These are phyloP conservation scores for Podaxis rugospora DNA, from an alignment of 768 basidiomycete genomes.

Conservation along the genomic window DNA sequence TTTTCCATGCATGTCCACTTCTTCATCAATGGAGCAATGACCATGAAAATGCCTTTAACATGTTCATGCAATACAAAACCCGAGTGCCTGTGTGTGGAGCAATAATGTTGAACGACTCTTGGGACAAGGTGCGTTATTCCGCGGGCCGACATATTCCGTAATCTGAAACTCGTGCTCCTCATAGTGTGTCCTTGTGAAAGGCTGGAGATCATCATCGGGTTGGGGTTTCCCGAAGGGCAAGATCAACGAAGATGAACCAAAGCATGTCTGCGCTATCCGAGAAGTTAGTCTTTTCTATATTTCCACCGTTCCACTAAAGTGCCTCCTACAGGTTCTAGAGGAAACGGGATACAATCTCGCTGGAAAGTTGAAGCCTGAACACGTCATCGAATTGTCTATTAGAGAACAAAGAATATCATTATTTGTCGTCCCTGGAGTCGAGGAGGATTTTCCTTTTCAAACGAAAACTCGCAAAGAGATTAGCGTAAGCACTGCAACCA, in stretches of 20 bases:
- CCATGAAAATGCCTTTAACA: slow-evolving; percentile 81
- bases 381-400: slow-evolving; percentile 82
- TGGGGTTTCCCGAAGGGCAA: slow-evolving; percentile 99
- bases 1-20: slow-evolving; percentile 83
- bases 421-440: slow-evolving; percentile 84
- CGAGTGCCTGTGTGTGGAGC: slow-evolving; percentile 97
- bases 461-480: slow-evolving; percentile 98
- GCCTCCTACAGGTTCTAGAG: slow-evolving; percentile 73
- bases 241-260: slow-evolving; percentile 91
- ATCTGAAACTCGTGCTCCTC: neutral
- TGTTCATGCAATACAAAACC: slow-evolving; percentile 95
- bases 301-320: slow-evolving; percentile 10
- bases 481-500: slow-evolving; percentile 54
- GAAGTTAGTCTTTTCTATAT: slow-evolving; percentile 56
- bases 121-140: slow-evolving; percentile 73
- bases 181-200: slow-evolving; percentile 96
- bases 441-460: slow-evolving; percentile 85
- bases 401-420: slow-evolving; percentile 89
- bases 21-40: slow-evolving; percentile 80
- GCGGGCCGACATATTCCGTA: neutral
- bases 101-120: slow-evolving; percentile 87
- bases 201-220: slow-evolving; percentile 93
- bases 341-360: slow-evolving; percentile 93
- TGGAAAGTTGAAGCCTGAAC: slow-evolving; percentile 55
- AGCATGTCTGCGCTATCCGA: slow-evolving; percentile 80